Conservation (phyloP, 2,329 filamentous ascomycete species). For the Bisporella sp. region DNA sequence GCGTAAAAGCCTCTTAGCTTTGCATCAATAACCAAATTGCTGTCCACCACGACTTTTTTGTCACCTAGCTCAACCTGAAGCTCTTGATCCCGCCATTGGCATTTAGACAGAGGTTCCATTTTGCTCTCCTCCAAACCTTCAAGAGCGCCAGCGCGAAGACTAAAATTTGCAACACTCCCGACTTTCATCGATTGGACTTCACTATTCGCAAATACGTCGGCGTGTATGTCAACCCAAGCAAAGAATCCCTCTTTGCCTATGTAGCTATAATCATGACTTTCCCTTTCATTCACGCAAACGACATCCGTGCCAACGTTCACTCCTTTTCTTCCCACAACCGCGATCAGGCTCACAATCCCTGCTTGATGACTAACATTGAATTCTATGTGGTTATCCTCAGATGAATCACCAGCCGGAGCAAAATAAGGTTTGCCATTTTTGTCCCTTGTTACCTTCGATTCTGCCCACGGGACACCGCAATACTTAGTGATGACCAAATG, state of each 20-base stretch:
- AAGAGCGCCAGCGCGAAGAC: constrained; percentile 11
- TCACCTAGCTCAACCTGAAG: constrained; percentile 9
- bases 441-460: constrained; percentile 50
- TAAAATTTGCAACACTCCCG: constrained; percentile 7
- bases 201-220: constrained; percentile 57
- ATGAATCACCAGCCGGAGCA: constrained; percentile 2
- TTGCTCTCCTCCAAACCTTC: constrained; percentile 5
- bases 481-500: constrained; percentile 58
- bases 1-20: constrained; percentile 68
- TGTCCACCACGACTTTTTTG: constrained; percentile 21
- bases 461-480: constrained; percentile 52
- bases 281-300: constrained; percentile 67
- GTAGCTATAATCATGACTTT: constrained; percentile 51
- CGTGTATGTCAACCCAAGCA: constrained; percentile 64
- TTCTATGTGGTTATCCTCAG: constrained; percentile 28
- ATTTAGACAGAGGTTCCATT: constrained; percentile 16
- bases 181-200: constrained; percentile 58
- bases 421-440: constrained; percentile 38
- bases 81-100: constrained; percentile 18
- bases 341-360: constrained; percentile 63
- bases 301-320: constrained; percentile 63
- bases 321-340: constrained; percentile 26
- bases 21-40: constrained; percentile 40
- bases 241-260: constrained; percentile 54
- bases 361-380: constrained; percentile 80